Evolutionary conservation across 2,329 filamentous ascomycete genomes (phyloP).

Genomic region (Knufia petricola): DNA sequence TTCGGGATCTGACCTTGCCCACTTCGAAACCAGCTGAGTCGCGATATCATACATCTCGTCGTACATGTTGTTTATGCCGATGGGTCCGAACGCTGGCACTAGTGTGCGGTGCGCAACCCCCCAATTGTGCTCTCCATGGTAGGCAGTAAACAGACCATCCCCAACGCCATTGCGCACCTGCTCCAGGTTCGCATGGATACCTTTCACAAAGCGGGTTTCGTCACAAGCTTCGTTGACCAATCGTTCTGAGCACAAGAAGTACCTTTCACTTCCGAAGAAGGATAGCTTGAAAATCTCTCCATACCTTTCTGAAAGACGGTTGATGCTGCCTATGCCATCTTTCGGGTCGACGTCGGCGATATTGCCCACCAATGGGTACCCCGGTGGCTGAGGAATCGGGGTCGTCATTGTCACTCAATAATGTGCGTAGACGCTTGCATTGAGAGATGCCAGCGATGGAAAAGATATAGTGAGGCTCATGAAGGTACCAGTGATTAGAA

Average conservation of each 20-base stretch:
- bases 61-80: constrained; percentile 36
- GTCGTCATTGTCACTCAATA: too few species aligned
- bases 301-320: constrained; percentile 40
- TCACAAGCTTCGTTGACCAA: constrained; percentile 56
- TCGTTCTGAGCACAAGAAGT: constrained; percentile 45
- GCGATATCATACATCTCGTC: constrained; percentile 15
- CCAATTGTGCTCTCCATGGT: constrained; percentile 47
- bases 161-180: constrained; percentile 52
- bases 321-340: constrained; percentile 43
- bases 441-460: too few species aligned
- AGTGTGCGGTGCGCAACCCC: constrained; percentile 48
- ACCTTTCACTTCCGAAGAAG: constrained; percentile 37
- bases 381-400: constrained; percentile 26
- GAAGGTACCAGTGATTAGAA: too few species aligned
- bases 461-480: too few species aligned
- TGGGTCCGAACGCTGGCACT: constrained; percentile 40
- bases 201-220: constrained; percentile 57
- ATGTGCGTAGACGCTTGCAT: too few species aligned
- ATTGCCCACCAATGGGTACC: constrained; percentile 44
- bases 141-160: constrained; percentile 58
- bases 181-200: constrained; percentile 40
- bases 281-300: constrained; percentile 52
- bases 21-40: constrained; percentile 33
- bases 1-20: constrained; percentile 42
- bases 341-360: constrained; percentile 41